Base-by-base conservation (phyloP, 441 rosid species). In the Erodium moschatum region DNA sequence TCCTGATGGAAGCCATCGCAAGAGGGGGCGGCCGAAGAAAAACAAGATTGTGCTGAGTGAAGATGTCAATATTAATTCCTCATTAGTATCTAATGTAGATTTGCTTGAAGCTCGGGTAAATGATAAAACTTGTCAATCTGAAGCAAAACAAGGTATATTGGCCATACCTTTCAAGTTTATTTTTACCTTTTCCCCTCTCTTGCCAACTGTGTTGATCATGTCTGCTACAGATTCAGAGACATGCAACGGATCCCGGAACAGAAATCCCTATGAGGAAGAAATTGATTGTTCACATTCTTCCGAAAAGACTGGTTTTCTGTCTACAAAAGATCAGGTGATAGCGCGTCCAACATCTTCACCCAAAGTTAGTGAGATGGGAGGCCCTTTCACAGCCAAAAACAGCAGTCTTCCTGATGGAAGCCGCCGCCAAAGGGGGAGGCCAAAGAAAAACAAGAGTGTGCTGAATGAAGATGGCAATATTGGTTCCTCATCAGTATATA, bases 21-120 rank as follows among this genome's bases (percentile, higher is more conserved):
- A 66, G 77, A 75, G 79, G 80, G 72, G 85, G 72, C 63, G 66
- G 46, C 61, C 72, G 65, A 81, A 74, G 80, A 77, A 71, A 69
- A 77, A 70, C 44, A 71, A 62, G 62, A 70, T 46, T 65, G 24
- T 15, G 38, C 46, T 60, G 67, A 67, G 72, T 68, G 65, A 72
- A 67, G 74, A 70, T 65, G 68, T 1, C 44, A 40, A 40, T 8
- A 7, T 8, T 40, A 40, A 40, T 40, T 40, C 44, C 44, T 40
- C 44, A 64, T 16, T 19, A 11, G 66, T 64, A 61, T 31, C 75
- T 44, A 74, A 73, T 72, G 75, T 70, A 54, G 64, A 77, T 71
- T 68, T 20, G 4, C 68, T 71, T 52, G 74, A 19, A 50, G 33
- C 56, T 68, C 75, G 16, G 31, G 54, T 64, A 61, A 70, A 70